Conservation (phyloP, 805 yeast genomes). For the Pichia scutulata region DNA sequence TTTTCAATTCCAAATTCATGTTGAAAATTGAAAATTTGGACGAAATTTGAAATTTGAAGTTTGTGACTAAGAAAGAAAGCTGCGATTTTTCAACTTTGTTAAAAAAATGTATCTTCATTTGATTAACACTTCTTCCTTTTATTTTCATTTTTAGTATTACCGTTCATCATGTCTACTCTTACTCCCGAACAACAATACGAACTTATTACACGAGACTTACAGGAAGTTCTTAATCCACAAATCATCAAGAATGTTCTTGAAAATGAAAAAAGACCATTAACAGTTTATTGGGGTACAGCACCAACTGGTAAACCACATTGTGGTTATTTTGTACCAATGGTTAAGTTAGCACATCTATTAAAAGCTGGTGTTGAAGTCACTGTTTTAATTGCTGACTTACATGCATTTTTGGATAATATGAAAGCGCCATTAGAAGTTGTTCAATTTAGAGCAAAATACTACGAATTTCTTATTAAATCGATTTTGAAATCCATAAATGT, state of each 20-base stretch:
- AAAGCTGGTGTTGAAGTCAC: conserved; percentile 95
- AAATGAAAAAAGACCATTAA: conserved; percentile 72
- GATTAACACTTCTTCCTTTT: not conserved
- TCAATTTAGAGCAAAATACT: conserved; percentile 79
- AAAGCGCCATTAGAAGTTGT: conserved; percentile 95
- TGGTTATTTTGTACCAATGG: conserved; percentile 98
- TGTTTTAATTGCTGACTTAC: conserved; percentile 88
- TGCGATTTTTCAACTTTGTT: no score
- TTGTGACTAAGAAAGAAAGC: no score
- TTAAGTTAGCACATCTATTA: conserved; percentile 88
- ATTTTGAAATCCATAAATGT: conserved; percentile 81
- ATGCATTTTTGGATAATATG: conserved; percentile 96
- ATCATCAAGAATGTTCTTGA: conserved; percentile 80
- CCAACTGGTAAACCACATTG: conserved; percentile 99
- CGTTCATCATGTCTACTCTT: conserved; percentile 20
- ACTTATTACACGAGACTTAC: conserved; percentile 77
- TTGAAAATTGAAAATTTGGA: not conserved
- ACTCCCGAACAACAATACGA: conserved; percentile 60
- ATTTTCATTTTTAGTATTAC: not conserved
- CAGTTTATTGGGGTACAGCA: conserved; percentile 98
- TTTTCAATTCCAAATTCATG: not conserved
- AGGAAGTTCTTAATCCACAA: conserved; percentile 84
- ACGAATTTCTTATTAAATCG: conserved; percentile 76
- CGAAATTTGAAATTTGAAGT: not conserved
- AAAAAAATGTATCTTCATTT: no score